Conservation (phyloP, 129 eudicot species). For the Rutidosis leptorrhynchoides region DNA sequence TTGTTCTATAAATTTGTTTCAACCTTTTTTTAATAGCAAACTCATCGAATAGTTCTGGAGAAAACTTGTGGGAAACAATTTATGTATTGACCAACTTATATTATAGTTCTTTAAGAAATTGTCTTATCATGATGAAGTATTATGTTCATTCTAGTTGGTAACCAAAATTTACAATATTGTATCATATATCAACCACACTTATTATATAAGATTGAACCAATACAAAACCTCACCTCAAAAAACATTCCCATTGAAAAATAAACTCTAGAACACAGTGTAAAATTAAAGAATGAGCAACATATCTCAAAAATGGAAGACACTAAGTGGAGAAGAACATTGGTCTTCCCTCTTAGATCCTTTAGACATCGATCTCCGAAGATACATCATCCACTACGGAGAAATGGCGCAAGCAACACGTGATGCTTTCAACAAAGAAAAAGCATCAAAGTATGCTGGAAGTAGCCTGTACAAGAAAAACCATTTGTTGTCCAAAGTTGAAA, state of each 20-base stretch:
- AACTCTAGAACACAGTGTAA: no score
- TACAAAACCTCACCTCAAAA: no score
- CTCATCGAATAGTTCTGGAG: background rate
- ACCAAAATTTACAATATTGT: background rate
- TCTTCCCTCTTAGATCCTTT: constrained; percentile 54
- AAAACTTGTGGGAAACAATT: background rate
- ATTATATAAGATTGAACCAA: background rate
- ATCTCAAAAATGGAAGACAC: constrained; percentile 62
- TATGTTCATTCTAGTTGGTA: background rate
- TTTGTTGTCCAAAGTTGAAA: constrained; percentile 45
- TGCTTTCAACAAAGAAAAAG: constrained; percentile 51
- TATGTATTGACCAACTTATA: background rate
- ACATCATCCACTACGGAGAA: constrained; percentile 70
- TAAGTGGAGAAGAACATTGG: constrained; percentile 69
- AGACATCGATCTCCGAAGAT: constrained; percentile 65
- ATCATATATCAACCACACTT: background rate
- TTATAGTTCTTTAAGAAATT: no score
- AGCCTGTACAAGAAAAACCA: constrained; percentile 36
- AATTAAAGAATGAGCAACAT: constrained; percentile 26
- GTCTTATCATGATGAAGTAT: background rate
- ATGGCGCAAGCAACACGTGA: constrained; percentile 73
- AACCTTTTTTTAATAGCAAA: no score
- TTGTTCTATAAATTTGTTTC: background rate
- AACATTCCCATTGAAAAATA: no score
- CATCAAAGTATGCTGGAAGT: constrained; percentile 63